Conservation (phyloP, 495 filamentous ascomycete genomes). For the Neurospora sublineolata region DNA sequence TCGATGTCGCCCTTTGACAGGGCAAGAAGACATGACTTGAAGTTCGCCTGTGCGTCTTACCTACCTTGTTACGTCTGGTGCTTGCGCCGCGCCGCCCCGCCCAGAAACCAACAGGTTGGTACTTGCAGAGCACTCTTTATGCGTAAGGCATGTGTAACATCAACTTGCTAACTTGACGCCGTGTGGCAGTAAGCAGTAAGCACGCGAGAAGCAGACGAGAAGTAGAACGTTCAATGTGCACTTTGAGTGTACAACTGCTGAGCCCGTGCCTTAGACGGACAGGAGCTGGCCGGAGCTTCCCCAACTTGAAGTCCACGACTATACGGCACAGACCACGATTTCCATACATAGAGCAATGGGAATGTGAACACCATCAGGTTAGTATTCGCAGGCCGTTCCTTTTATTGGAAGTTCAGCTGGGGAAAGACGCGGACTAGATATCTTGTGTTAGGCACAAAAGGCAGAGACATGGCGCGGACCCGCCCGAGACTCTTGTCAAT, state of each 20-base stretch:
- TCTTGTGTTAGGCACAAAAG: neutral
- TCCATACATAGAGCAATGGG: neutral
- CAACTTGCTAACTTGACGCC: neutral
- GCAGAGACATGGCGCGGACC: neutral
- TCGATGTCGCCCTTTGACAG: too few relatives aligned
- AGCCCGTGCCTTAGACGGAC: neutral
- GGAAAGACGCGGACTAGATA: neutral
- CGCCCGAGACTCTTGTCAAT: neutral
- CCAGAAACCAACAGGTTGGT: neutral
- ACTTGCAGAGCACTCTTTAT: neutral
- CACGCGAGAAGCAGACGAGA: neutral
- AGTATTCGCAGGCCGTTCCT: neutral
- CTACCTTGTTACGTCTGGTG: neutral
- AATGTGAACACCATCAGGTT: neutral
- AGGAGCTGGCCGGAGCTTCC: neutral
- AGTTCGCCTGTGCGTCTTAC: neutral
- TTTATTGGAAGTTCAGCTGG: neutral
- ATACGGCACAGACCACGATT: neutral
- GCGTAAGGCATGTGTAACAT: neutral
- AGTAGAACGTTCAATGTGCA: neutral
- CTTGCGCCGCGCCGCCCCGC: neutral
- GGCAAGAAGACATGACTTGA: neutral
- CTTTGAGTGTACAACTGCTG: neutral
- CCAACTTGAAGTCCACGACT: neutral
- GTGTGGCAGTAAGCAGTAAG: neutral